Evolutionary conservation across 371 early-diverging fungal species (phyloP).

Genomic region (Saksenaea oblongispora): DNA sequence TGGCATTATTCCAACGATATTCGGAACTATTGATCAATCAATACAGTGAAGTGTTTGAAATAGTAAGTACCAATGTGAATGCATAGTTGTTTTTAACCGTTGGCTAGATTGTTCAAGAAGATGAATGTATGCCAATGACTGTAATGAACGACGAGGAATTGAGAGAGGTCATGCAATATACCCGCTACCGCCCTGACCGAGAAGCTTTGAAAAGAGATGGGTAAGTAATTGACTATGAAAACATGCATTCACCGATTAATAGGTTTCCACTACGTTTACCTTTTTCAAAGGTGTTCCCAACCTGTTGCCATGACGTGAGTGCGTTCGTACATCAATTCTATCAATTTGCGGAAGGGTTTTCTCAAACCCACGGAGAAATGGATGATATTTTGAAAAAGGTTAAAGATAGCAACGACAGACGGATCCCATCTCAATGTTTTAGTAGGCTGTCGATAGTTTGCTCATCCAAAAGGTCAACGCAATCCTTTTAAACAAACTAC

Average conservation of each 20-base stretch:
- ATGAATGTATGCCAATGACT: conserved; percentile 85
- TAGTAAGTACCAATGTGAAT: conserved; percentile 42
- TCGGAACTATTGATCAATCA: conserved; percentile 75
- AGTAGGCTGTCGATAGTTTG: conserved; percentile 76
- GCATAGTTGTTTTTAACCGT: neutral
- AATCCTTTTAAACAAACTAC: conserved; percentile 67
- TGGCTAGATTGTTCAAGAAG: conserved; percentile 73
- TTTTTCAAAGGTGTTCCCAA: conserved; percentile 82
- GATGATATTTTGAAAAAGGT: conserved; percentile 86
- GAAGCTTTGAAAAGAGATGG: conserved; percentile 45
- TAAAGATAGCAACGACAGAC: neutral
- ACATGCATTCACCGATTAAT: neutral
- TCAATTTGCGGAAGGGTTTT: conserved; percentile 83
- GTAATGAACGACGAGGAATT: conserved; percentile 70
- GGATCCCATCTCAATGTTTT: neutral
- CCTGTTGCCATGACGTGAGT: conserved; percentile 71
- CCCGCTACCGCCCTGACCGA: conserved; percentile 50
- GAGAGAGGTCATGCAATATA: conserved; percentile 54
- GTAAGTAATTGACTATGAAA: conserved; percentile 16
- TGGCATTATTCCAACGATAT: conserved; percentile 82
- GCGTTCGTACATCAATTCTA: conserved; percentile 81
- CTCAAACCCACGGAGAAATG: conserved; percentile 84
- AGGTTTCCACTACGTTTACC: conserved; percentile 82
- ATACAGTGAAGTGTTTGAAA: conserved; percentile 69
- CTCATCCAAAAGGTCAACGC: conserved; percentile 75